These are phyloP conservation scores for Anaeromyces robustus DNA, from an alignment of 192 early-diverging fungal species.

Conservation along the genomic window DNA sequence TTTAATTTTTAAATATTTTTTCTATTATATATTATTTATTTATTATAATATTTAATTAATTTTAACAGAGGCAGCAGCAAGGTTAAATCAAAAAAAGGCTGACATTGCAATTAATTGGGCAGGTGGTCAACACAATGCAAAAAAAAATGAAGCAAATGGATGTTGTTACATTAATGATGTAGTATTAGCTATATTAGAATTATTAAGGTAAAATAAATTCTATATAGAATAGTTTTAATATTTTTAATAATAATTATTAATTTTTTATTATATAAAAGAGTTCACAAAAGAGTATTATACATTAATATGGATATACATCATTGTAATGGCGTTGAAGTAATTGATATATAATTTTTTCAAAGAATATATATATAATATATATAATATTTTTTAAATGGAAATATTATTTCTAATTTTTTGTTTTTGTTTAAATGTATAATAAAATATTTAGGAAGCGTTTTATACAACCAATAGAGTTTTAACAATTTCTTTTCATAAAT, in stretches of 20 bases:
- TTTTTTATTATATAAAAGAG: slow-evolving; percentile 10
- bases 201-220: slow-evolving; percentile 38
- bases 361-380: no score
- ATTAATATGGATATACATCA: slow-evolving; percentile 7
- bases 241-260: not conserved
- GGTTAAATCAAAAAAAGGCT: slow-evolving; percentile 58
- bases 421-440: no score
- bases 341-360: no score
- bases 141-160: slow-evolving; percentile 87
- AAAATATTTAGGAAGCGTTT: not conserved
- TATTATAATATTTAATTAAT: not conserved
- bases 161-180: slow-evolving; percentile 99
- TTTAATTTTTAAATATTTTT: no score
- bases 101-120: slow-evolving; percentile 95
- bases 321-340: not conserved
- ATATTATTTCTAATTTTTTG: no score
- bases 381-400: no score
- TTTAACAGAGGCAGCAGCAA: slow-evolving; percentile 47
- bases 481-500: not conserved
- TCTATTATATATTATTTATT: no score
- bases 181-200: slow-evolving; percentile 81
- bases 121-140: slow-evolving; percentile 92
- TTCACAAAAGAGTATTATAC: slow-evolving; percentile 34
- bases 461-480: not conserved
- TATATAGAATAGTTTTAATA: not conserved